phyloP scores from a whole-genome alignment of 305 asterid genomes.

The Fraxinus albicans region DNA sequence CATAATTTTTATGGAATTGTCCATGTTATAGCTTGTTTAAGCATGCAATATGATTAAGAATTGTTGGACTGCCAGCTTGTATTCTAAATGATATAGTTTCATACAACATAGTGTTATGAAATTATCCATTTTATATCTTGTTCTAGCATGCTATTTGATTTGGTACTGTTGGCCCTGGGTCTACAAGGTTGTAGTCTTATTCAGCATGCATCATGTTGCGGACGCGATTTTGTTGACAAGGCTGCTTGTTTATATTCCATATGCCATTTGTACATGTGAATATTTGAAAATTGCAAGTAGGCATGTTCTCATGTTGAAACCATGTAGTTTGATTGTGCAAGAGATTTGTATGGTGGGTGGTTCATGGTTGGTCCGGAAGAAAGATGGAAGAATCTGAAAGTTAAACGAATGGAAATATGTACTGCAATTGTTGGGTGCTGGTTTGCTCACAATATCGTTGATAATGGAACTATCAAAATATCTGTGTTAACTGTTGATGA shows the following conservation, averaged over 20 bases:
- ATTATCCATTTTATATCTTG: conserved; percentile 1
- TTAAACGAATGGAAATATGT: neutral
- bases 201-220: neutral
- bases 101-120: conserved; percentile 1
- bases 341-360: neutral
- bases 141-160: neutral
- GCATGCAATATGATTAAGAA: neutral
- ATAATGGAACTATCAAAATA: neutral
- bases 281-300: neutral
- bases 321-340: neutral
- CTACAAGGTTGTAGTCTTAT: neutral
- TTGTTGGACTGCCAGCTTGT: neutral
- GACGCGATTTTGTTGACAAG: neutral
- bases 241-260: neutral
- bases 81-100: conserved; percentile 23
- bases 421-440: neutral
- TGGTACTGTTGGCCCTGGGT: neutral
- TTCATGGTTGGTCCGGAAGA: neutral
- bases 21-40: neutral
- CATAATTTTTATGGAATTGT: neutral
- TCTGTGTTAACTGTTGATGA: neutral
- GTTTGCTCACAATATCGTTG: neutral
- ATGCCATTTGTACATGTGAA: neutral
- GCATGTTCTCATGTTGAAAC: conserved; percentile 8
- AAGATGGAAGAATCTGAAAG: neutral